Evolutionary conservation across 495 filamentous ascomycete genomes (phyloP).

Genomic region (Hypoxylon rickii): DNA sequence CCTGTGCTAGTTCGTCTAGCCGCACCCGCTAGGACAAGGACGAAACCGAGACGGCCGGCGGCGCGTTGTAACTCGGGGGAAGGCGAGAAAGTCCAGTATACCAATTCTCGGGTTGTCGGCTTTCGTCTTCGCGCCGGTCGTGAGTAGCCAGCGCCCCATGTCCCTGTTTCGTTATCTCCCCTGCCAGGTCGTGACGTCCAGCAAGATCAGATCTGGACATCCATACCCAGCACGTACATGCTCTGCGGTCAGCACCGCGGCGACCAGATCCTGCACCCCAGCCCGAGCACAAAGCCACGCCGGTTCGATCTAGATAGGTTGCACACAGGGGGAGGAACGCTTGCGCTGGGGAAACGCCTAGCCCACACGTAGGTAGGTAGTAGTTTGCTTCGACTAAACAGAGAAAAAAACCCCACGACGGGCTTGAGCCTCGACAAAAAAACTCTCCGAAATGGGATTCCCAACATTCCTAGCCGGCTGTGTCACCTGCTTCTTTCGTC

Average conservation of each 20-base stretch:
- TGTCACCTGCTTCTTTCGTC: constrained; percentile 27
- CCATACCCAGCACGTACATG: not conserved
- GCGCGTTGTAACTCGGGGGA: not conserved
- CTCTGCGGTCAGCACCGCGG: no score
- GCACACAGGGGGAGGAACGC: not conserved
- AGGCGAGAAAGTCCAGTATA: no score
- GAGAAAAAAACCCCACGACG: no score
- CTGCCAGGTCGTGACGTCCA: no score
- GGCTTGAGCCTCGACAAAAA: no score
- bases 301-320: not conserved
- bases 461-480: constrained; percentile 11
- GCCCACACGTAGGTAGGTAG: not conserved
- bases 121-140: not conserved
- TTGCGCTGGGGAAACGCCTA: no score
- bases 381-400: not conserved
- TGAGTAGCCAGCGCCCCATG: not conserved
- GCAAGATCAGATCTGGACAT: not conserved
- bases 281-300: constrained; percentile 12
- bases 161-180: no score
- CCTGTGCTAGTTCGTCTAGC: not conserved
- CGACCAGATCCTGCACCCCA: not conserved
- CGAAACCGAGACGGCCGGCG: not conserved
- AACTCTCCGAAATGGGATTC: not conserved
- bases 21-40: not conserved
- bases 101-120: no score